These are phyloP conservation scores for Boletellus deceptivus DNA, from an alignment of 1,284 basidiomycete genomes.

Conservation along the genomic window DNA sequence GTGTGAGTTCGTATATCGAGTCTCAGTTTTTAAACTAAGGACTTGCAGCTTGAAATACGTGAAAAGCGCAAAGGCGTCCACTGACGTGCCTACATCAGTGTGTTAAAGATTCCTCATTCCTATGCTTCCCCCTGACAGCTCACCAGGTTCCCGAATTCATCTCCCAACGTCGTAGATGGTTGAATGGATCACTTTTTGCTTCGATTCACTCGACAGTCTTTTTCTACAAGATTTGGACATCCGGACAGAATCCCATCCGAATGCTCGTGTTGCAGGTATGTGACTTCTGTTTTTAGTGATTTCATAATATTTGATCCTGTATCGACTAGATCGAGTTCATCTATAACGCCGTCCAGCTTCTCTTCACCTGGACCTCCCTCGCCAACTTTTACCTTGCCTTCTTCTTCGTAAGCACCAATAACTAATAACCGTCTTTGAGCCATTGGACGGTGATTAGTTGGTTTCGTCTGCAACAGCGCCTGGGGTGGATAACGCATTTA, in stretches of 20 bases:
- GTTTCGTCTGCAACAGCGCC: constrained; percentile 73
- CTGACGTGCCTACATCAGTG: constrained; percentile 81
- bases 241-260: constrained; percentile 85
- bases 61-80: constrained; percentile 87
- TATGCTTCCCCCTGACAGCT: neutral
- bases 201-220: constrained; percentile 84
- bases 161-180: constrained; percentile 86
- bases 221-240: constrained; percentile 85
- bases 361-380: constrained; percentile 83
- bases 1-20: constrained; percentile 47
- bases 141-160: constrained; percentile 79
- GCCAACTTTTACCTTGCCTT: constrained; percentile 84
- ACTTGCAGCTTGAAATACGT: constrained; percentile 76
- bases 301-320: neutral
- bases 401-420: constrained; percentile 62
- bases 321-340: constrained; percentile 67
- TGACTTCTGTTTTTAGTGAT: neutral
- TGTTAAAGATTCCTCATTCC: constrained; percentile 6
- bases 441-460: constrained; percentile 42
- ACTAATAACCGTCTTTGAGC: constrained; percentile 1
- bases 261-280: constrained; percentile 73
- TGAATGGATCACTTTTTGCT: constrained; percentile 87
- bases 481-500: constrained; percentile 66
- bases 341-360: constrained; percentile 74
- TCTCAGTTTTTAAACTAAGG: constrained; percentile 9